Evolutionary conservation across 1,284 basidiomycete genomes (phyloP).

Genomic region (Ustilago esculenta): DNA sequence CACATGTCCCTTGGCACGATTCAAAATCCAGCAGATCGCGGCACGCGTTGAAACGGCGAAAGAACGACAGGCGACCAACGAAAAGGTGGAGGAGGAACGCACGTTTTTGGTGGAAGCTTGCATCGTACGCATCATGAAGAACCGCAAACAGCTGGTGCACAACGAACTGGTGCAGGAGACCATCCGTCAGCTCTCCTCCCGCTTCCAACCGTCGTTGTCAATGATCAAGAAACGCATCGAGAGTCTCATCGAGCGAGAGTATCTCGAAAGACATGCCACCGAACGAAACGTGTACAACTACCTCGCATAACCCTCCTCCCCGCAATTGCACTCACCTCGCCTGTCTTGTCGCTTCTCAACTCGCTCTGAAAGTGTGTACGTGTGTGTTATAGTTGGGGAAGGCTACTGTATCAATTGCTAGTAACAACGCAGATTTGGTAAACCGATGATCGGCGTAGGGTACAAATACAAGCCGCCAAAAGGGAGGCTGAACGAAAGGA

Average conservation of each 20-base stretch:
- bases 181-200: constrained; percentile 80
- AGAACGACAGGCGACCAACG: constrained; percentile 89
- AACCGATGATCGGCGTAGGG: too few relatives aligned
- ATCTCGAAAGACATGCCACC: constrained; percentile 51
- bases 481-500: too few relatives aligned
- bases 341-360: too few relatives aligned
- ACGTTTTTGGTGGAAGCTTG: constrained; percentile 86
- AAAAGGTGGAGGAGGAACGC: constrained; percentile 91
- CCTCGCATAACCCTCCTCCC: constrained; percentile 58
- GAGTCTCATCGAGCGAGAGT: constrained; percentile 80
- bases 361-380: too few relatives aligned
- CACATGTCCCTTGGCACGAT: constrained; percentile 80
- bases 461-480: too few relatives aligned
- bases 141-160: constrained; percentile 87
- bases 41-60: constrained; percentile 84
- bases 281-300: constrained; percentile 59
- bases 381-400: too few relatives aligned
- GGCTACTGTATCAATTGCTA: too few relatives aligned
- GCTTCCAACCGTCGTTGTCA: constrained; percentile 86
- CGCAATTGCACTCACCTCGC: too few relatives aligned
- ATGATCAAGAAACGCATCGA: constrained; percentile 95
- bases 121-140: constrained; percentile 98
- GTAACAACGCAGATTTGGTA: too few relatives aligned
- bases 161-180: constrained; percentile 92
- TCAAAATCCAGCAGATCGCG: constrained; percentile 93